Conservation (phyloP, 2,329 filamentous ascomycete genomes). For the Botrytis sinoallii region DNA sequence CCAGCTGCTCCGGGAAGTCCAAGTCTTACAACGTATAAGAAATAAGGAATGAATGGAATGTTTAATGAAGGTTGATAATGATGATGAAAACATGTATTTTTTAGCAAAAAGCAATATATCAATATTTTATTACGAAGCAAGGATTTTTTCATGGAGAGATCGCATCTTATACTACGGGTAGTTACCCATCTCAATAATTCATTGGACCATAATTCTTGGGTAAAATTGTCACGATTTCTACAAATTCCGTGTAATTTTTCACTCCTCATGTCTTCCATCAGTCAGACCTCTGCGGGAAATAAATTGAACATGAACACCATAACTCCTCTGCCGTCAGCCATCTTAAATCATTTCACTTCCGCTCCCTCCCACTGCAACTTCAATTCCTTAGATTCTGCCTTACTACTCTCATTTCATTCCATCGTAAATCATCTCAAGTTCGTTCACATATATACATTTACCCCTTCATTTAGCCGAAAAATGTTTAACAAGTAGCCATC, state of each 20-base stretch:
- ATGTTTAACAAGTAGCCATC: conserved; percentile 58
- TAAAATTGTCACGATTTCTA: neutral
- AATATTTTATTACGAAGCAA: neutral
- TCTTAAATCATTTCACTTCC: neutral
- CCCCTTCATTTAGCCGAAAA: neutral
- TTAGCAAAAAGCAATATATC: neutral
- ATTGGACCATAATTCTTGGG: neutral
- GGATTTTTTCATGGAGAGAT: neutral
- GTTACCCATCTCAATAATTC: neutral
- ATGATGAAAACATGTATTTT: neutral
- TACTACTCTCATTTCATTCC: neutral
- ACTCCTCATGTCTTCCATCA: neutral
- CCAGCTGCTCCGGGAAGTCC: conserved; percentile 51
- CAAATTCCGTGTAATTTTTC: neutral
- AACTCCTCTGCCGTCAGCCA: neutral
- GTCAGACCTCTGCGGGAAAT: neutral
- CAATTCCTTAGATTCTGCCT: too few species aligned
- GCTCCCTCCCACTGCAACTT: neutral
- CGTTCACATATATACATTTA: neutral
- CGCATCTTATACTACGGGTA: neutral
- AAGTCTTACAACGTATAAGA: conserved; percentile 4
- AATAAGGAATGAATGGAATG: neutral
- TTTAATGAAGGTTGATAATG: neutral
- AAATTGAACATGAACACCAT: neutral
- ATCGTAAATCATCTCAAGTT: neutral